Evolutionary conservation across 495 filamentous ascomycete species (phyloP), one percentile per base, ranked within the genome.

Genomic region (Parathielavia hyrcaniae): DNA sequence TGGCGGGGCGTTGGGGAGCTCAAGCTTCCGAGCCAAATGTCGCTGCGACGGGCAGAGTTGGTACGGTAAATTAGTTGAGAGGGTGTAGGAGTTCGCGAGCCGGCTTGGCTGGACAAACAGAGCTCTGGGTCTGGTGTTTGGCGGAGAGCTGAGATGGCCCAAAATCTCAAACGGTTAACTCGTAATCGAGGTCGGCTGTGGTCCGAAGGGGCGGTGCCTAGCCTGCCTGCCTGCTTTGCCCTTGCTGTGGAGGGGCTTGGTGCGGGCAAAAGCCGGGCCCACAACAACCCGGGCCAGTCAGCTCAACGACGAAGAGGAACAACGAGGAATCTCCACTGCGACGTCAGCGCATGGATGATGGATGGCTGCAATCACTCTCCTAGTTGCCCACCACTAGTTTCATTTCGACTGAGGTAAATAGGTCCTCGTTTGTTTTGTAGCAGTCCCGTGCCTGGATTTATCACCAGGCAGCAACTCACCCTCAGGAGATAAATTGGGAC

Each of bases 261-360:
- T 5, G 47, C 45, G 61, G 51, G 50, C 60, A 62, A 55, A 50
- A 43, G 49, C 30, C 49, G 30, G 48, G n/a, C n/a, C 50, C 50
- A 53, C n/a, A n/a, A n/a, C n/a, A n/a, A n/a, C n/a, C n/a, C n/a
- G n/a, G n/a, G n/a, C n/a, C n/a, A n/a, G n/a, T n/a, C n/a, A n/a
- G n/a, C n/a, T n/a, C n/a, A n/a, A n/a, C n/a, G n/a, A n/a, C n/a
- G n/a, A n/a, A n/a, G n/a, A n/a, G n/a, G n/a, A n/a, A n/a, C n/a
- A n/a, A n/a, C n/a, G n/a, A n/a, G n/a, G n/a, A n/a, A 62, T 64
- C 55, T 60, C 62, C n/a, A n/a, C n/a, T n/a, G 34, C 72, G 67
- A 76, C 70, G 72, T 73, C 73, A 76, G 72, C 69, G 71, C 72
- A 72, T 72, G 61, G 72, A 69, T 46, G n/a, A 63, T n/a, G n/a